Percentiles rank a stretch among this genome's conserved stretches.
Evolutionary conservation across 1,139 yeast species (phyloP).

Genomic region (Meyerozyma elateridarum): DNA sequence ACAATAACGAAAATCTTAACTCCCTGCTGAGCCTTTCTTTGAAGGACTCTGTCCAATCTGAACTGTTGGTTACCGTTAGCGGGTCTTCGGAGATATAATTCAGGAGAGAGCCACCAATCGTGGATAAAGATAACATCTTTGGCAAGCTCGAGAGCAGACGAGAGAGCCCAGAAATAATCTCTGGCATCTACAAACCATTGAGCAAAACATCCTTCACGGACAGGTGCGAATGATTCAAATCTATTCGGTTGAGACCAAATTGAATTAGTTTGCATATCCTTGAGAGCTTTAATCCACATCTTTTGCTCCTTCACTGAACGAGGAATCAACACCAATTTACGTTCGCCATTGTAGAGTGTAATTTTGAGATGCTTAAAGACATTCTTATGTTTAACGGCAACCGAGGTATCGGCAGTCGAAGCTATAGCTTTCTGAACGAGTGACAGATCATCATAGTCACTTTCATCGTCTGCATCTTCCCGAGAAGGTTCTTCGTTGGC

Average conservation of each 20-base stretch:
- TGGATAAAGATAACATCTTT: constrained; percentile 90
- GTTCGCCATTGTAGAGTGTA: constrained; percentile 73
- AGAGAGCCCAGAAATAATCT: constrained; percentile 95
- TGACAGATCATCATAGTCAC: constrained; percentile 44
- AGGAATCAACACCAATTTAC: constrained; percentile 72
- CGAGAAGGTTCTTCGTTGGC: constrained; percentile 25
- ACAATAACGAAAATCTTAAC: constrained; percentile 89
- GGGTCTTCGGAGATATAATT: constrained; percentile 85
- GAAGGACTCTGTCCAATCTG: constrained; percentile 83
- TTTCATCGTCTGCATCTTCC: constrained; percentile 40
- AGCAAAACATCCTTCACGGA: constrained; percentile 77
- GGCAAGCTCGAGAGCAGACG: constrained; percentile 90
- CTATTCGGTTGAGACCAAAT: constrained; percentile 72
- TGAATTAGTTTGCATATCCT: constrained; percentile 62
- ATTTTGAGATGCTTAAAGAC: constrained; percentile 48
- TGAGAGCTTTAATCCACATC: constrained; percentile 74
- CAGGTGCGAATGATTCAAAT: constrained; percentile 90
- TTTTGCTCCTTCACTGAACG: constrained; percentile 66
- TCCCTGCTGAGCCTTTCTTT: constrained; percentile 90
- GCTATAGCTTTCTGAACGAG: constrained; percentile 23
- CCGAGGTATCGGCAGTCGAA: constrained; percentile 17
- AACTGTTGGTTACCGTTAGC: constrained; percentile 93
- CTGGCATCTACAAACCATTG: constrained; percentile 98
- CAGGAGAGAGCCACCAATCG: constrained; percentile 99
- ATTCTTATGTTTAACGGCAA: constrained; percentile 17